Conservation (phyloP, 768 basidiomycete species). For the Mycena leptocephala region DNA sequence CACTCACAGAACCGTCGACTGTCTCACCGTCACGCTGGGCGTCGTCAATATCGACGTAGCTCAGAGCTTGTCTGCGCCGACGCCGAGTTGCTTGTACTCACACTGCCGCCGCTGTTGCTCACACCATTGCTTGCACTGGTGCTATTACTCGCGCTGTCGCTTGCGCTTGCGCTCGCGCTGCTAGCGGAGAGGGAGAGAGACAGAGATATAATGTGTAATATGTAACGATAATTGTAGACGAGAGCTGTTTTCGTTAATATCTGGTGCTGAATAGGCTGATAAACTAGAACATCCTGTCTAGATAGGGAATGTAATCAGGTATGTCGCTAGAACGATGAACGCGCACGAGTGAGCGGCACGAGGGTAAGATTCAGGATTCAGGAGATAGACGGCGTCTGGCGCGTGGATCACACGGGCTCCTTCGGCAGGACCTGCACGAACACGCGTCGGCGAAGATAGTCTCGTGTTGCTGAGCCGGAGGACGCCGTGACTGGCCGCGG, state of each 20-base stretch:
- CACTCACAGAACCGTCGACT: background rate
- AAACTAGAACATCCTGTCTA: too few species aligned
- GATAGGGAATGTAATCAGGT: too few species aligned
- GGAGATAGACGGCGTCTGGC: too few species aligned
- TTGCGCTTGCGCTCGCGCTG: background rate
- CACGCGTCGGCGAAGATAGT: background rate
- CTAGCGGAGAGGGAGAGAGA: background rate
- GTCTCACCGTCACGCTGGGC: background rate
- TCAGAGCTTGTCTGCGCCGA: background rate
- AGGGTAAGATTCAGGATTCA: too few species aligned
- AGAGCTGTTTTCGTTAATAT: too few species aligned
- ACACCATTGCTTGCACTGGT: background rate
- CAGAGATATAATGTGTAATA: too few species aligned
- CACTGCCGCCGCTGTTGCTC: too few species aligned
- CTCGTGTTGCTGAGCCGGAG: background rate
- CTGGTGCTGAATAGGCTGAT: too few species aligned
- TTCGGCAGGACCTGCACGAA: background rate
- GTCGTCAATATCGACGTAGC: background rate
- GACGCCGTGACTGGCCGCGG: background rate
- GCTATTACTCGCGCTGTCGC: too few species aligned
- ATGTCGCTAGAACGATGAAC: too few species aligned
- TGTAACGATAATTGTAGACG: too few species aligned
- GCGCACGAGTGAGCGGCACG: too few species aligned
- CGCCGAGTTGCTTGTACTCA: background rate
- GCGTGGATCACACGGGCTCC: background rate